Conservation (phyloP, 768 basidiomycete genomes). For the Pleurotus tuoliensis region DNA sequence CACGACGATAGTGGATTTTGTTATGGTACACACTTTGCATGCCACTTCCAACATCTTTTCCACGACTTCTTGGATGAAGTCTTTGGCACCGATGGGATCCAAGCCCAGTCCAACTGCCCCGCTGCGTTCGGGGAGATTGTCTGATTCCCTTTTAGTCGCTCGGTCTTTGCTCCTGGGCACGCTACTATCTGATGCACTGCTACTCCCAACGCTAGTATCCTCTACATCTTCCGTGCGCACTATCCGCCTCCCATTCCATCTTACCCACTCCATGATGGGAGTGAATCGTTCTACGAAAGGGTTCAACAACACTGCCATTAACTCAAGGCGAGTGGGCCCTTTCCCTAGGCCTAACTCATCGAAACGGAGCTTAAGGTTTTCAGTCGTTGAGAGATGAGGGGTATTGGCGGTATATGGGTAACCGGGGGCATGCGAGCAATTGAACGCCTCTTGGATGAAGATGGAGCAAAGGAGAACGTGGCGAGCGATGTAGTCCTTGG, state of each 20-base stretch:
- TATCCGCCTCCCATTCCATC: slow-evolving; percentile 22
- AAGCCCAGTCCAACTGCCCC: slow-evolving; percentile 32
- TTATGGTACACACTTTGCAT: slow-evolving; percentile 42
- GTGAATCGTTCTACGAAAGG: slow-evolving; percentile 64
- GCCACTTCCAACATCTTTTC: slow-evolving; percentile 56
- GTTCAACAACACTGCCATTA: slow-evolving; percentile 46
- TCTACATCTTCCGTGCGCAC: slow-evolving; percentile 9
- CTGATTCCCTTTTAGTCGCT: neutral
- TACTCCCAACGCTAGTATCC: neutral
- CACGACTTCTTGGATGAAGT: slow-evolving; percentile 57
- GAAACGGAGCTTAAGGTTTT: slow-evolving; percentile 43
- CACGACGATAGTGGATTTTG: neutral
- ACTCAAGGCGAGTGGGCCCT: slow-evolving; percentile 2
- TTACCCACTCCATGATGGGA: slow-evolving; percentile 43
- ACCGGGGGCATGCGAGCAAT: slow-evolving; percentile 13
- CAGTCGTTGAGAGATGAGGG: slow-evolving; percentile 20
- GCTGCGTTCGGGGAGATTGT: neutral
- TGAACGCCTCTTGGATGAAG: slow-evolving; percentile 35
- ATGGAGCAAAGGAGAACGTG: slow-evolving; percentile 71
- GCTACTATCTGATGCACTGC: neutral
- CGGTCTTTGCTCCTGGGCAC: neutral
- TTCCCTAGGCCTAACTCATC: slow-evolving; percentile 46
- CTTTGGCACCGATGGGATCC: slow-evolving; percentile 34
- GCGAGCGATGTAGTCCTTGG: slow-evolving; percentile 54
- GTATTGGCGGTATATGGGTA: slow-evolving; percentile 9